A percentile compares a stretch with the other conserved stretches of the same genome.
Conservation (phyloP, 192 early-diverging fungal species). For the Mortierella antarctica region DNA sequence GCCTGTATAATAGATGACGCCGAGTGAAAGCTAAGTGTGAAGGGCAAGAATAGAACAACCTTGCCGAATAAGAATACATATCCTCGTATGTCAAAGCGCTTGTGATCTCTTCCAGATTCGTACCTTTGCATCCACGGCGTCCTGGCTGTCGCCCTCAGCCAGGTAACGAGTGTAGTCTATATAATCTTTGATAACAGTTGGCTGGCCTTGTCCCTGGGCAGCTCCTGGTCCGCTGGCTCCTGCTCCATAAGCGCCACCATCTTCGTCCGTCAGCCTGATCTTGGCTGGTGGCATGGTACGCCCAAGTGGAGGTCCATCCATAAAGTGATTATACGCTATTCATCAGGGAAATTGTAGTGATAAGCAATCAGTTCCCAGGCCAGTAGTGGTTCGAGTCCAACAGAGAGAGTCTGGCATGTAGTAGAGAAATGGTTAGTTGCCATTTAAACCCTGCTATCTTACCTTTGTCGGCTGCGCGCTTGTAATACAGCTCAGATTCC, state of each 20-base stretch:
- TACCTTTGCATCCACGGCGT: conserved; percentile 65
- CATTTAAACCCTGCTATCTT: neutral
- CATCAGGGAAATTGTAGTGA: neutral
- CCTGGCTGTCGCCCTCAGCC: conserved; percentile 70
- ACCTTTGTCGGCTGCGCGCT: conserved; percentile 83
- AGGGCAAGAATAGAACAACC: neutral
- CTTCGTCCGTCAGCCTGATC: conserved; percentile 75
- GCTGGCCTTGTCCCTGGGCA: conserved; percentile 21
- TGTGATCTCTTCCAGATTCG: neutral
- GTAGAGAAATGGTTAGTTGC: neutral
- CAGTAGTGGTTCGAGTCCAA: neutral
- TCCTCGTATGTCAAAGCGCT: neutral
- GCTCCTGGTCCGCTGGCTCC: conserved; percentile 69
- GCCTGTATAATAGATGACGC: conserved; percentile 87
- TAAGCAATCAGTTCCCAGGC: neutral
- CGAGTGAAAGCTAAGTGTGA: conserved; percentile 68
- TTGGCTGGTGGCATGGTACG: conserved; percentile 74
- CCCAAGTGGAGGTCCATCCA: conserved; percentile 86
- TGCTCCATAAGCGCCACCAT: conserved; percentile 89
- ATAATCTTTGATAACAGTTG: conserved; percentile 75
- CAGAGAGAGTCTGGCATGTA: too few species aligned
- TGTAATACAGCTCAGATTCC: conserved; percentile 83
- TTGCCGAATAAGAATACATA: neutral
- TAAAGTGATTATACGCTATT: conserved; percentile 74
- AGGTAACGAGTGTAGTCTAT: conserved; percentile 77